Conservation (phyloP, 1,139 yeast genomes). For the Debaryomyces fabryi region DNA sequence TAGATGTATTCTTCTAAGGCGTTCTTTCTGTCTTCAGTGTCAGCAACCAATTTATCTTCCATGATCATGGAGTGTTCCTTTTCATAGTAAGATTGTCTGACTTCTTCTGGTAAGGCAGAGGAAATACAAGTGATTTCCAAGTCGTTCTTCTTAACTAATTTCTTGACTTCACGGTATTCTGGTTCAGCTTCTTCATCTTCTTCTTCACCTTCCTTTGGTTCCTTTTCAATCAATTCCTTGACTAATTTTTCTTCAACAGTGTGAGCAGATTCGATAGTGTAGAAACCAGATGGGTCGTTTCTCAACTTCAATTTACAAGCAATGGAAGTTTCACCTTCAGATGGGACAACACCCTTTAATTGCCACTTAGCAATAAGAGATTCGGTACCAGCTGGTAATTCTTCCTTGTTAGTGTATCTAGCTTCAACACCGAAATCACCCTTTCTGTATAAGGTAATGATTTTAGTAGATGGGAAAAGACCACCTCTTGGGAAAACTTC, state of each 20-base stretch:
- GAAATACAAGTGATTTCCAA: slow-evolving; percentile 61
- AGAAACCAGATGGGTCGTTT: slow-evolving; percentile 96
- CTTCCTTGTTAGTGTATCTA: slow-evolving; percentile 73
- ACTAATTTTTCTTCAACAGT: slow-evolving; percentile 90
- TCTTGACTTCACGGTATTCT: slow-evolving; percentile 87
- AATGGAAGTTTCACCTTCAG: slow-evolving; percentile 74
- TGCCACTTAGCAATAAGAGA: slow-evolving; percentile 81
- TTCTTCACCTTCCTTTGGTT: slow-evolving; percentile 56
- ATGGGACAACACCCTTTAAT: slow-evolving; percentile 80
- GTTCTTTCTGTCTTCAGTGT: slow-evolving; percentile 98
- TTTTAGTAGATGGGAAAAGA: slow-evolving; percentile 90
- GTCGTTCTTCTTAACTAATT: slow-evolving; percentile 89
- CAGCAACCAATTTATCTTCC: slow-evolving; percentile 95
- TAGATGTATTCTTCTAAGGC: slow-evolving; percentile 98
- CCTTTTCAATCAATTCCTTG: slow-evolving; percentile 77
- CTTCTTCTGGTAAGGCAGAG: slow-evolving; percentile 62
- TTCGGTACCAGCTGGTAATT: slow-evolving; percentile 72
- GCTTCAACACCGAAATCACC: slow-evolving; percentile 89
- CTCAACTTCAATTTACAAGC: slow-evolving; percentile 93
- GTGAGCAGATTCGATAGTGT: slow-evolving; percentile 91
- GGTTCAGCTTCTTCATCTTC: slow-evolving; percentile 65
- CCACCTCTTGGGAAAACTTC: slow-evolving; percentile 98
- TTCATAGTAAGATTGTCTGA: slow-evolving; percentile 69
- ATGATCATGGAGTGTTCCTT: slow-evolving; percentile 80
- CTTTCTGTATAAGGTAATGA: slow-evolving; percentile 89